Evolutionary conservation across 371 early-diverging fungal species (phyloP).

Genomic region (Apophysomyces ossiformis): DNA sequence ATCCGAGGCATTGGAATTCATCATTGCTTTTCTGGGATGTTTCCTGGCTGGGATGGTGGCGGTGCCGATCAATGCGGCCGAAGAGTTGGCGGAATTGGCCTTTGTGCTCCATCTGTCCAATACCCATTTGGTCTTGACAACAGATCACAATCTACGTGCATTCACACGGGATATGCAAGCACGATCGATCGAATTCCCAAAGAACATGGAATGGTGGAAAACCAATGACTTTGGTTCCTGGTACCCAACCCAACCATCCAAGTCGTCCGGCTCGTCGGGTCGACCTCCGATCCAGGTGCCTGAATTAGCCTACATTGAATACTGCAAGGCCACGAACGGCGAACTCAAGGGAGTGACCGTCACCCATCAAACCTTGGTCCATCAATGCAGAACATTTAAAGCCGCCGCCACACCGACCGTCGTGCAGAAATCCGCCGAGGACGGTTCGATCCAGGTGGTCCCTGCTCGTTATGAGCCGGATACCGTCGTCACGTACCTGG

Average conservation of each 20-base stretch:
- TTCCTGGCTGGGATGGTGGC: slow-evolving; percentile 83
- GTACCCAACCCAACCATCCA: slow-evolving; percentile 58
- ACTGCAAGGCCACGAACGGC: slow-evolving; percentile 80
- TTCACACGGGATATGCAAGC: slow-evolving; percentile 70
- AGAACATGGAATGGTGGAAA: slow-evolving; percentile 76
- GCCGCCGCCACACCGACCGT: slow-evolving; percentile 34
- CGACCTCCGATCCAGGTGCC: slow-evolving; percentile 42
- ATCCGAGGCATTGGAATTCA: slow-evolving; percentile 78
- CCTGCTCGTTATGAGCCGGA: slow-evolving; percentile 31
- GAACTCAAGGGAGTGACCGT: slow-evolving; percentile 86
- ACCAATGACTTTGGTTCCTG: slow-evolving; percentile 73
- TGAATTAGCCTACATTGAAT: slow-evolving; percentile 88
- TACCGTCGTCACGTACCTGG: slow-evolving; percentile 69
- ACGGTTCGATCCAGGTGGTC: not conserved
- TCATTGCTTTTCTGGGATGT: slow-evolving; percentile 79
- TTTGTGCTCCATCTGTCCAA: slow-evolving; percentile 74
- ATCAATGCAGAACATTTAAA: slow-evolving; percentile 61
- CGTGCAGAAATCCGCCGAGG: slow-evolving; percentile 5
- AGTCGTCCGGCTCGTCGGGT: slow-evolving; percentile 14
- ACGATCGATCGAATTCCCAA: slow-evolving; percentile 65
- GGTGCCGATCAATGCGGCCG: slow-evolving; percentile 82
- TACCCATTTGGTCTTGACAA: slow-evolving; percentile 74
- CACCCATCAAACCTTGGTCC: slow-evolving; percentile 77
- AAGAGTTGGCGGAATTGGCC: slow-evolving; percentile 78
- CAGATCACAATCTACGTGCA: slow-evolving; percentile 76